Conservation (phyloP, 1,284 basidiomycete species). For the Xerocomus amazonicus region DNA sequence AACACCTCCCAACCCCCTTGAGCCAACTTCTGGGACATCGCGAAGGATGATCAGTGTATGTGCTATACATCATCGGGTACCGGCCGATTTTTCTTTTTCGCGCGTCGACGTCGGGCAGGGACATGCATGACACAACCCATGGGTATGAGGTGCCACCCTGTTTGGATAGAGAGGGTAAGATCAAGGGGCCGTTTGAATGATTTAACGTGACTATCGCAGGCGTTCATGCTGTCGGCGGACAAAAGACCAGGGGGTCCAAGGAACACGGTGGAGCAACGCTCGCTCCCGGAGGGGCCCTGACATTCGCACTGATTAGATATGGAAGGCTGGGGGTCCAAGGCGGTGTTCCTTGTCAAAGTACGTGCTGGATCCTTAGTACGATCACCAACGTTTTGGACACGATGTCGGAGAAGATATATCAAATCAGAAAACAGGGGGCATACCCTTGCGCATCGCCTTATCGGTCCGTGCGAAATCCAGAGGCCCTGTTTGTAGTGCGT, state of each 20-base stretch:
- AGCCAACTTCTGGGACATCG: background rate
- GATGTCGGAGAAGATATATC: background rate
- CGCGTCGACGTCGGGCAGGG: background rate
- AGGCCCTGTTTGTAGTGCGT: constrained; percentile 2
- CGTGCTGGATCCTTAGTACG: background rate
- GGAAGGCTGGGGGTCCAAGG: background rate
- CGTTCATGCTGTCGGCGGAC: constrained; percentile 1
- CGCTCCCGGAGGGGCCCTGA: constrained; percentile 2
- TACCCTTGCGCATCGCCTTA: background rate
- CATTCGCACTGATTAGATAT: background rate
- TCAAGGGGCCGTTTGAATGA: background rate
- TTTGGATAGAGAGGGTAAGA: constrained; percentile 1
- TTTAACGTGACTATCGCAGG: constrained; percentile 17
- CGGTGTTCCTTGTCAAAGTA: constrained; percentile 1
- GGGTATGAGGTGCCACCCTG: background rate
- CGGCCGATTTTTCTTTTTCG: background rate
- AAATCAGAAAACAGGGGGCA: background rate
- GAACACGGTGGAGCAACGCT: constrained; percentile 5
- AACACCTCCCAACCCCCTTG: background rate
- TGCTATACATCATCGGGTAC: background rate
- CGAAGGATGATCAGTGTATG: background rate
- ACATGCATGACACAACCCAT: constrained; percentile 2
- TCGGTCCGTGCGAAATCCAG: constrained; percentile 1
- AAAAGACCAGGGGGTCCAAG: constrained; percentile 6
- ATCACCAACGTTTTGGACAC: constrained; percentile 4